Percentiles rank a stretch among this genome's conserved stretches.
Conservation (phyloP, 192 early-diverging fungal species). For the Umbelopsis sp. region DNA sequence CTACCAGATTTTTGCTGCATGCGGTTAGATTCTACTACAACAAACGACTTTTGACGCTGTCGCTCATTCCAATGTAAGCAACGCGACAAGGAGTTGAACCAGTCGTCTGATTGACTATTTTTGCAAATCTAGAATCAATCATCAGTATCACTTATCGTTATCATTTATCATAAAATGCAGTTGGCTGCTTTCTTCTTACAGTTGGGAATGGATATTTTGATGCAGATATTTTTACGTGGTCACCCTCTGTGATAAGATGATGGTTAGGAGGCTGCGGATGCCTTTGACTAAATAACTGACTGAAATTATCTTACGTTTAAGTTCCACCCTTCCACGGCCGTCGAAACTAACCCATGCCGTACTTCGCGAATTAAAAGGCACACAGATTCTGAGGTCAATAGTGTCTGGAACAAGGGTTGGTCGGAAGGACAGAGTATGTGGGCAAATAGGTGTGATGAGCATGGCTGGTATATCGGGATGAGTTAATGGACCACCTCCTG, state of each 20-base stretch:
- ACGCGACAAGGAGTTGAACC: slow-evolving; percentile 85
- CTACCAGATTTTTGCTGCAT: slow-evolving; percentile 7
- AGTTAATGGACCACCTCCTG: slow-evolving; percentile 94
- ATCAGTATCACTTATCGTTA: slow-evolving; percentile 61
- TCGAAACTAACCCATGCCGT: slow-evolving; percentile 97
- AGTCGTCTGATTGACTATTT: slow-evolving; percentile 61
- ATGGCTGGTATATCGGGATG: slow-evolving; percentile 96
- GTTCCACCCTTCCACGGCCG: slow-evolving; percentile 88
- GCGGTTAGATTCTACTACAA: slow-evolving; percentile 44
- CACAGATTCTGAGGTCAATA: slow-evolving; percentile 85
- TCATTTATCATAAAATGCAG: slow-evolving; percentile 10
- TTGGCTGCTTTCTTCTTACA: slow-evolving; percentile 55
- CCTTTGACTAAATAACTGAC: background rate
- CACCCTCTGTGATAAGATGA: slow-evolving; percentile 59
- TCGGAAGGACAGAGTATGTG: slow-evolving; percentile 91
- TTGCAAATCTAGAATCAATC: background rate
- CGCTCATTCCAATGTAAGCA: slow-evolving; percentile 96
- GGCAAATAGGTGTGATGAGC: slow-evolving; percentile 91
- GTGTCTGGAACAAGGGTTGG: slow-evolving; percentile 96
- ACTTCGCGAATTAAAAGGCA: slow-evolving; percentile 81
- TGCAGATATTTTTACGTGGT: slow-evolving; percentile 85
- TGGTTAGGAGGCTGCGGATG: slow-evolving; percentile 3
- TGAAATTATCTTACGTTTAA: slow-evolving; percentile 54
- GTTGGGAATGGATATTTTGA: slow-evolving; percentile 89
- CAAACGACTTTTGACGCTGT: slow-evolving; percentile 84